Conservation (phyloP, 2,329 filamentous ascomycete species). For the Macrophomina tecta region DNA sequence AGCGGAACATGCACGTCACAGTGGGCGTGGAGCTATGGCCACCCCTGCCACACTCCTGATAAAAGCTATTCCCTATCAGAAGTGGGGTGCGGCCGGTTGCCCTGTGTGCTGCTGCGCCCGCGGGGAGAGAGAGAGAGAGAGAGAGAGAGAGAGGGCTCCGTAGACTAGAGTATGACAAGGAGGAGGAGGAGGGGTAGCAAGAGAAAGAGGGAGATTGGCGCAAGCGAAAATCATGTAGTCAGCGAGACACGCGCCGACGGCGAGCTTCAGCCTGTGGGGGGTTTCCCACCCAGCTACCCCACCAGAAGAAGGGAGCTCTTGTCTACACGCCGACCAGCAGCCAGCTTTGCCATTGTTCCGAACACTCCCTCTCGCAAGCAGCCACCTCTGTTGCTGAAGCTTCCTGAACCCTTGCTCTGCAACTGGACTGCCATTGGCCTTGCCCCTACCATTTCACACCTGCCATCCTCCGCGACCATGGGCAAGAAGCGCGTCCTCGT, state of each 20-base stretch:
- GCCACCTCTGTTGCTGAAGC: not conserved
- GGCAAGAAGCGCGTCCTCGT: slow-evolving; percentile 61
- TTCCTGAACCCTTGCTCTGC: not conserved
- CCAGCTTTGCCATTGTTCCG: not conserved
- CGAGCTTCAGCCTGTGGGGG: not conserved
- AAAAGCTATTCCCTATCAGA: not conserved
- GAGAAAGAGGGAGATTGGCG: not conserved
- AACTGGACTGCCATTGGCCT: not conserved
- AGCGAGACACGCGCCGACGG: not conserved
- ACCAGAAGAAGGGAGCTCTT: not conserved
- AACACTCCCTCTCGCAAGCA: not conserved
- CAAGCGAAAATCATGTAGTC: not conserved
- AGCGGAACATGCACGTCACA: slow-evolving; percentile 13
- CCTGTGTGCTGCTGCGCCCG: not conserved
- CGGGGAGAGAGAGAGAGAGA: too few relatives aligned
- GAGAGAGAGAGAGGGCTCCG: too few relatives aligned
- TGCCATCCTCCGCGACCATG: slow-evolving; percentile 37
- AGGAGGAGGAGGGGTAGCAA: not conserved
- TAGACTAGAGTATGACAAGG: not conserved
- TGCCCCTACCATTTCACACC: not conserved
- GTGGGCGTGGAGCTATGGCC: slow-evolving; percentile 48
- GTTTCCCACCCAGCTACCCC: not conserved
- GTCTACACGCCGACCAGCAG: not conserved
- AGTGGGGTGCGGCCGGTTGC: not conserved
- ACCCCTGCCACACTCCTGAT: slow-evolving; percentile 33